Evolutionary conservation across 306 rosid species (phyloP).

Genomic region (Sechiopsis laciniata): DNA sequence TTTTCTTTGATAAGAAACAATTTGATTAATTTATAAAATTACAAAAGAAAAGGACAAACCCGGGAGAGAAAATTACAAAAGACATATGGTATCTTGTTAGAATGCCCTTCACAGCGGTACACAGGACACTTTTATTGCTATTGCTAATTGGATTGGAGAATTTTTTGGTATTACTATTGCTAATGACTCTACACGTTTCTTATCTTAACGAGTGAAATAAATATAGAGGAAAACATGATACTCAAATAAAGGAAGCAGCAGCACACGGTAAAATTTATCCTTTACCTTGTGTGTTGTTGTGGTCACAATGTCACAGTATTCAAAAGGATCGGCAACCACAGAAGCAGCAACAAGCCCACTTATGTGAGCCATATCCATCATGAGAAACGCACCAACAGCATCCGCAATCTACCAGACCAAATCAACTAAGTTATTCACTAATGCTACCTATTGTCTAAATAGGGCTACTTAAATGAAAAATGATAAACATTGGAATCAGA

Average conservation of each 20-base stretch:
- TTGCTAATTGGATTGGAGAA: not conserved
- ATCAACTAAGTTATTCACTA: slow-evolving; percentile 9
- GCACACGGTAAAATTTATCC: too few relatives aligned
- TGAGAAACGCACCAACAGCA: slow-evolving; percentile 85
- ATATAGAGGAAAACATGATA: not conserved
- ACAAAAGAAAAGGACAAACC: too few relatives aligned
- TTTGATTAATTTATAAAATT: too few relatives aligned
- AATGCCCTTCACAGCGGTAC: not conserved
- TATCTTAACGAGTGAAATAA: not conserved
- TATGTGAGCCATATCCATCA: slow-evolving; percentile 99
- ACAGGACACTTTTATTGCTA: too few relatives aligned
- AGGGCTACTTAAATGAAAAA: not conserved
- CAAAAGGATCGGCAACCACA: slow-evolving; percentile 82
- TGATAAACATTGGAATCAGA: not conserved
- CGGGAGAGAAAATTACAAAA: too few relatives aligned
- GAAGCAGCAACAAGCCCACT: slow-evolving; percentile 98
- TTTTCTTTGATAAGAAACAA: too few relatives aligned
- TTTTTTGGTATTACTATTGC: not conserved
- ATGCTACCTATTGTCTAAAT: not conserved
- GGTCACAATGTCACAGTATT: slow-evolving; percentile 86
- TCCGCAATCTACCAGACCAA: slow-evolving; percentile 63
- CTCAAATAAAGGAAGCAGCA: too few relatives aligned
- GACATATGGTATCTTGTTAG: not conserved
- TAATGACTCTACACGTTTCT: not conserved
- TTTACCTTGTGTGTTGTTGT: slow-evolving; percentile 97